phyloP scores from a whole-genome alignment of 2,329 filamentous ascomycete species.

The Bimuria novae-zelandiae region DNA sequence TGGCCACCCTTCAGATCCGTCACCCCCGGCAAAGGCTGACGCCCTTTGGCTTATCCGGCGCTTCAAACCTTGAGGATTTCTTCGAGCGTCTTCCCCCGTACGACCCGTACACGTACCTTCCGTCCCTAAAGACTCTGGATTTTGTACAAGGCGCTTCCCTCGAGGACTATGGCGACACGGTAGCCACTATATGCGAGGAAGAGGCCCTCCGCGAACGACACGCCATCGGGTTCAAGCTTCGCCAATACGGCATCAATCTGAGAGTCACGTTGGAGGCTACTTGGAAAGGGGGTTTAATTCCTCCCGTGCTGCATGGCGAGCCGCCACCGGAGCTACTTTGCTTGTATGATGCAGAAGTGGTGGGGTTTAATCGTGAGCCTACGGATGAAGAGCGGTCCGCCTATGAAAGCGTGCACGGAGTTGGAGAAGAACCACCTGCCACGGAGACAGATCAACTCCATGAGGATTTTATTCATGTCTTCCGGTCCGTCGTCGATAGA shows the following conservation, averaged over 20 bases:
- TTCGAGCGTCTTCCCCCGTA: constrained; percentile 35
- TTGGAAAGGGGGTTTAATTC: constrained; percentile 27
- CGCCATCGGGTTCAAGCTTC: constrained; percentile 30
- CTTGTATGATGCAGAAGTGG: constrained; percentile 53
- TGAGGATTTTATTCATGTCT: not conserved
- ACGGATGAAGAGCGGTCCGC: no score
- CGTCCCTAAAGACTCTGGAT: constrained; percentile 34
- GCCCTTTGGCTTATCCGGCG: not conserved
- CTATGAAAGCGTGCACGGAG: no score
- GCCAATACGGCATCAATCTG: constrained; percentile 32
- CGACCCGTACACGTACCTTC: constrained; percentile 29
- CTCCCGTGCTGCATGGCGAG: constrained; percentile 41
- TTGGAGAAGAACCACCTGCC: no score
- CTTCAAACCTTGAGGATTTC: constrained; percentile 21
- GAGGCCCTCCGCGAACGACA: constrained; percentile 34
- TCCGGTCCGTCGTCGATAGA: no score
- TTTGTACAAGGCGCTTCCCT: constrained; percentile 29
- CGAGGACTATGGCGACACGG: constrained; percentile 10
- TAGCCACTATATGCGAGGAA: constrained; percentile 30
- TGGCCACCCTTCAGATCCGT: constrained; percentile 33
- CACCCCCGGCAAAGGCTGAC: constrained; percentile 15
- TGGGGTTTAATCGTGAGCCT: constrained; percentile 35
- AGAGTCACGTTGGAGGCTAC: constrained; percentile 34
- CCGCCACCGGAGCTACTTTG: constrained; percentile 24
- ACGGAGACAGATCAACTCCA: not conserved